phyloP scores from a whole-genome alignment of 257 asterid genomes.

The Linaria vulgaris region DNA sequence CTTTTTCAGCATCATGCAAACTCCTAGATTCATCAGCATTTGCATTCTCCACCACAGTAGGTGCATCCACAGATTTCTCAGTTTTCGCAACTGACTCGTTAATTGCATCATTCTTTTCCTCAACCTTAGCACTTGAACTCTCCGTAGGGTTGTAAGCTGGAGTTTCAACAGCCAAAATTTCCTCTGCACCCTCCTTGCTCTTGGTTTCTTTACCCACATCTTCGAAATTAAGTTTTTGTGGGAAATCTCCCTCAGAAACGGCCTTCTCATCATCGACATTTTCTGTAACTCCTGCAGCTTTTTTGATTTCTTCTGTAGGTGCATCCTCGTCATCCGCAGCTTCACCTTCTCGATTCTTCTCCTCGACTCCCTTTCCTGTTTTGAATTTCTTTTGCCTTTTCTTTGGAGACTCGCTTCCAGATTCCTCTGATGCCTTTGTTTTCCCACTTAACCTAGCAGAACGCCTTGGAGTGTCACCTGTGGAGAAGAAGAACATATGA shows the following conservation, averaged over 20 bases:
- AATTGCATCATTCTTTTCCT: conserved; percentile 20
- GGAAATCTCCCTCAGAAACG: conserved; percentile 20
- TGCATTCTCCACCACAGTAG: conserved; percentile 7
- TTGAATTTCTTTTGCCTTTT: conserved; percentile 44
- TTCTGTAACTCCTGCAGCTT: conserved; percentile 17
- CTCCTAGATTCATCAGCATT: background rate
- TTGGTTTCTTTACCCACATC: conserved; percentile 26
- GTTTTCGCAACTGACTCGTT: background rate
- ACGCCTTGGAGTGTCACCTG: conserved; percentile 67
- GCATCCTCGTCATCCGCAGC: background rate
- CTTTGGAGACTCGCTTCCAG: conserved; percentile 40
- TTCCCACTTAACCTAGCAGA: conserved; percentile 58
- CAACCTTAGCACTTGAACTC: conserved; percentile 16
- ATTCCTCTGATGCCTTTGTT: conserved; percentile 38
- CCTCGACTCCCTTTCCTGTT: conserved; percentile 30
- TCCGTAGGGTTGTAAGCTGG: conserved; percentile 16
- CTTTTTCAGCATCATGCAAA: background rate
- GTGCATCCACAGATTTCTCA: conserved; percentile 17
- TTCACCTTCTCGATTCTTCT: conserved; percentile 37
- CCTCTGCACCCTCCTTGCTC: conserved; percentile 12
- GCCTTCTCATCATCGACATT: conserved; percentile 24
- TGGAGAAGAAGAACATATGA: conserved; percentile 10
- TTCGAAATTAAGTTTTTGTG: conserved; percentile 21
- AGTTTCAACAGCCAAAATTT: conserved; percentile 9
- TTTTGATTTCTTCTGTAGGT: conserved; percentile 18